Conservation (phyloP, 441 rosid species). For the Pelargonium fulgidum region DNA sequence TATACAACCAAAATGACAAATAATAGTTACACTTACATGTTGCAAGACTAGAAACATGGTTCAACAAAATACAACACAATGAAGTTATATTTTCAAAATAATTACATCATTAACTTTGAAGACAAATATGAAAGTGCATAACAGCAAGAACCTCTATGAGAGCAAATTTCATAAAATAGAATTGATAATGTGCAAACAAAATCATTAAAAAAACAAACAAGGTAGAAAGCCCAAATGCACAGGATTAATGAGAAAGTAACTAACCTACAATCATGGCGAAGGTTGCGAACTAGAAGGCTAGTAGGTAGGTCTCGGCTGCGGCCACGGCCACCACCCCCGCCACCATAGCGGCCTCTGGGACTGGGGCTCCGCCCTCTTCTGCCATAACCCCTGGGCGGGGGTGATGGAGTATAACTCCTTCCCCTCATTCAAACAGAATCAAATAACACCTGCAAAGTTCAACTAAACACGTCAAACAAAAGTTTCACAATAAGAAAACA, state of each 20-base stretch:
- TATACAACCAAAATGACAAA: too few relatives aligned
- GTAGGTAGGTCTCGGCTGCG: conserved; percentile 65
- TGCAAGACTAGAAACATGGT: too few relatives aligned
- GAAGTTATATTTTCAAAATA: too few relatives aligned
- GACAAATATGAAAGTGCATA: not conserved
- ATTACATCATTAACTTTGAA: too few relatives aligned
- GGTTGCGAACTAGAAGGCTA: conserved; percentile 70
- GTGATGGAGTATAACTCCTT: conserved; percentile 66
- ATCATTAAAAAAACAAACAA: not conserved
- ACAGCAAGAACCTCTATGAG: not conserved
- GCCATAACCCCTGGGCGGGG: conserved; percentile 60
- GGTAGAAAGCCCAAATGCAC: not conserved
- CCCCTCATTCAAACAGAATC: conserved; percentile 45
- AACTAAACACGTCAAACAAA: not conserved
- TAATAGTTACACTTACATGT: too few relatives aligned
- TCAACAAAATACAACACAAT: too few relatives aligned
- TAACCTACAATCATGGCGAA: conserved; percentile 74
- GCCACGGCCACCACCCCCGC: conserved; percentile 20
- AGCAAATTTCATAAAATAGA: not conserved
- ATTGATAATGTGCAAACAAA: not conserved
- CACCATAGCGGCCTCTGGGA: conserved; percentile 55
- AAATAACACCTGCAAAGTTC: not conserved
- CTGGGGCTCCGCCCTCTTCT: conserved; percentile 65
- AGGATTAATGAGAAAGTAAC: not conserved
- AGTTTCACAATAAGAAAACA: not conserved